Evolutionary conservation across 129 eudicot genomes (phyloP), one percentile per base, ranked within the genome.

Genomic region (Mikania micrantha): DNA sequence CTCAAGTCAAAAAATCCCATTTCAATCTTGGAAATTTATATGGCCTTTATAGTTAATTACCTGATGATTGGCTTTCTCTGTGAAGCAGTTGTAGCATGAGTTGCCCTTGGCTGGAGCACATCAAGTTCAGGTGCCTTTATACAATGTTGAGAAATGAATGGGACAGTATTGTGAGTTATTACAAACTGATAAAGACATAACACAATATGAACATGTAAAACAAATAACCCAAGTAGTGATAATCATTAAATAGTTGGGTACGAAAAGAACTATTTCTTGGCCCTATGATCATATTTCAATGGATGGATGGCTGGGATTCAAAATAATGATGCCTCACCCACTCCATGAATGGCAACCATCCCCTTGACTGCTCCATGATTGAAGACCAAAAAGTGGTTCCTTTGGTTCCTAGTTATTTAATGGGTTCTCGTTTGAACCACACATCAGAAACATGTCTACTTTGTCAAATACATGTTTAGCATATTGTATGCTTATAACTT

Each of bases 51-150:
- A 49, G 29, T 54, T 29, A 35, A 16, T 40, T 77, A 86, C 93
- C 88, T 86, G 79, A 83, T 83, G 9, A 83, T 48, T 56, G 93
- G 93, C 78, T 74, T 86, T 64, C 35, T 79, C 67, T 72, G 86
- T 57, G 66, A 48, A 1, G 79, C 76, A 63, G 81, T 40, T 31
- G 85, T 44, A 35, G 84, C 56, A 66, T 65, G 72, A 42, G 57
- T 67, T 12, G 59, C 66, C 56, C 36, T 69, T 25, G 85, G 60
- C 53, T 66, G 56, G 47, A 82, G 80, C 29, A 69, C 79, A 27
- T 41, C 35, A 42, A 86, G 85, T 64, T 86, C 93, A 60, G 79
- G 44, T 7, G 81, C 80, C 93, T 85, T 60, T 34, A 57, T n/a
- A 27, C 28, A 60, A 60, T 48, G 57, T 60, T 7, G 11, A 16